Percentiles rank a stretch among this genome's conserved stretches.
phyloP scores from a whole-genome alignment of 345 rosid genomes.

The Corymbia maculata region DNA sequence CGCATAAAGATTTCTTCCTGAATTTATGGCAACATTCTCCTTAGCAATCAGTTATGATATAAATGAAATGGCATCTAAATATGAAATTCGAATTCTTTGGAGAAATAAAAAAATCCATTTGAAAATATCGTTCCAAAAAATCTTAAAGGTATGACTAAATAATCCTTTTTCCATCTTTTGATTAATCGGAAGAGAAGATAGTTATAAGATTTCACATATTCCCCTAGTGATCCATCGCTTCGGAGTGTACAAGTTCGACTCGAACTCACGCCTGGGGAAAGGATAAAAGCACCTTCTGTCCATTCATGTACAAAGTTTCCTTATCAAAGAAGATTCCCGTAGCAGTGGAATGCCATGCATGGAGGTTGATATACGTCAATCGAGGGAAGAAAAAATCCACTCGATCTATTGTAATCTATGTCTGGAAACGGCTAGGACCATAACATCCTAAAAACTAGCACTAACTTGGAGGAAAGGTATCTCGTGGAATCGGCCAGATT shows the following conservation, averaged over 20 bases:
- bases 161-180: background rate
- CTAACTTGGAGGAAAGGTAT: no score
- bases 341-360: no score
- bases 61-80: background rate
- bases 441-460: no score
- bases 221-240: background rate
- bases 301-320: background rate
- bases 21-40: background rate
- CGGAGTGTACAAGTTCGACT: background rate
- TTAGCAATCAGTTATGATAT: background rate
- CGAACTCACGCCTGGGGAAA: background rate
- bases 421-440: no score
- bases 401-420: no score
- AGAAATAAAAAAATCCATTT: background rate
- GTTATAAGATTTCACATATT: background rate
- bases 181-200: background rate
- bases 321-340: background rate
- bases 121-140: background rate
- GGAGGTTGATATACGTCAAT: no score
- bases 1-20: background rate
- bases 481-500: no score
- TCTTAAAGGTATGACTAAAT: background rate
- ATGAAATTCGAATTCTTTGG: background rate
- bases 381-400: no score
- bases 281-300: background rate